A percentile compares a stretch with the other conserved stretches of the same genome.
Evolutionary conservation across 192 early-diverging fungal species (phyloP).

Genomic region (Helicostylum pulchrum): DNA sequence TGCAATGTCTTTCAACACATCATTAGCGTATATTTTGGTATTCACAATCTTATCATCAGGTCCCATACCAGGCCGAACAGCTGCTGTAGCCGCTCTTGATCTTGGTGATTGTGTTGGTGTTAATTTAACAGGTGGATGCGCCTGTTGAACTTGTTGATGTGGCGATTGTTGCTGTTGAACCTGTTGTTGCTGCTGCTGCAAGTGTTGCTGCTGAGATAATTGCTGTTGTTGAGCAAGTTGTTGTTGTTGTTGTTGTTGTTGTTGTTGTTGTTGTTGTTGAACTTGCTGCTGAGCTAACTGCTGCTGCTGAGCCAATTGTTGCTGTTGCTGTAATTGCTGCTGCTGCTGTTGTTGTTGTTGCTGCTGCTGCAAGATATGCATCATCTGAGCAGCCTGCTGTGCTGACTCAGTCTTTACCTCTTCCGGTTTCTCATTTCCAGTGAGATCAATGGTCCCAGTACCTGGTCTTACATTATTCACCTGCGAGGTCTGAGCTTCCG

Average conservation of each 20-base stretch:
- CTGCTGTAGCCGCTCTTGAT: background rate
- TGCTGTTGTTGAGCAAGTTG: background rate
- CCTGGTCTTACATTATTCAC: background rate
- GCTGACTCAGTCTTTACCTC: background rate
- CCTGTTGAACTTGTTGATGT: conserved; percentile 12
- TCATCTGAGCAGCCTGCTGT: background rate
- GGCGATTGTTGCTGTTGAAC: conserved; percentile 17
- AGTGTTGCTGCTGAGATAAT: background rate
- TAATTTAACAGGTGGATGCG: background rate
- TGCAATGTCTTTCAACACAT: conserved; percentile 17
- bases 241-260: background rate
- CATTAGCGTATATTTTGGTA: conserved; percentile 17
- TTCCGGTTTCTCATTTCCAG: background rate
- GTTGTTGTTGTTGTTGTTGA: conserved; percentile 6
- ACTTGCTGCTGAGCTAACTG: too few species aligned
- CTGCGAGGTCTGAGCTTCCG: background rate
- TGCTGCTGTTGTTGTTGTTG: background rate
- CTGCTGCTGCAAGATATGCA: background rate
- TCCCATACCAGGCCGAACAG: conserved; percentile 5
- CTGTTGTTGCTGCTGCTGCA: conserved; percentile 6
- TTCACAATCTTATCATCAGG: conserved; percentile 9
- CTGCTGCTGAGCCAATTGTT: background rate
- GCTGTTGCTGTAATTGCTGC: conserved; percentile 4
- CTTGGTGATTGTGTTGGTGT: background rate
- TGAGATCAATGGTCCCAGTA: background rate